Percentiles rank a stretch among this genome's conserved stretches.
These are phyloP conservation scores for Neurospora pannonica DNA, from an alignment of 495 filamentous ascomycete species.

Conservation along the genomic window DNA sequence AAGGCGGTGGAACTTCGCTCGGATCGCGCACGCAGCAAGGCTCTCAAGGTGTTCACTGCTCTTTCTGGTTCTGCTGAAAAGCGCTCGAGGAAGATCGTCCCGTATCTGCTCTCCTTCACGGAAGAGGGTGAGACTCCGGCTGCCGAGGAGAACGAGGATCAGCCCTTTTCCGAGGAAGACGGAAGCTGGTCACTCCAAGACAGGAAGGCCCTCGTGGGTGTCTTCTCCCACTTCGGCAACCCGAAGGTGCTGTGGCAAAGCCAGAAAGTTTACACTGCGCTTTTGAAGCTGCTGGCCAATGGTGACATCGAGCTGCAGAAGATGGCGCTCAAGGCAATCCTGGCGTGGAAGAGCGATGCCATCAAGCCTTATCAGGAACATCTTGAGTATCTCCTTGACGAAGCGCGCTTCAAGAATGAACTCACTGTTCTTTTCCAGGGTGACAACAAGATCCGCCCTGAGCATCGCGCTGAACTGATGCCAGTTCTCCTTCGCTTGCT, in stretches of 20 bases:
- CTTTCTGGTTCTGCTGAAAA: constrained; percentile 74
- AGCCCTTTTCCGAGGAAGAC: constrained; percentile 42
- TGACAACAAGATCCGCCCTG: constrained; percentile 61
- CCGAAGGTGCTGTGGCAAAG: constrained; percentile 73
- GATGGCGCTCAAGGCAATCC: constrained; percentile 69
- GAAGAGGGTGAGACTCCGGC: constrained; percentile 38
- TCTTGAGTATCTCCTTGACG: constrained; percentile 80
- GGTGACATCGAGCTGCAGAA: constrained; percentile 87
- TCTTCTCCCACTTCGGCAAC: constrained; percentile 82
- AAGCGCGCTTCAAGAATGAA: constrained; percentile 85
- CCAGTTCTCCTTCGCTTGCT: constrained; percentile 80
- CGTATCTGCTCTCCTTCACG: constrained; percentile 75
- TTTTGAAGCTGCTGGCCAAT: constrained; percentile 67
- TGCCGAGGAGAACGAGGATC: constrained; percentile 23
- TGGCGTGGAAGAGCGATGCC: constrained; percentile 74
- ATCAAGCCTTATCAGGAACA: constrained; percentile 78
- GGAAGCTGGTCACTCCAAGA: constrained; percentile 52
- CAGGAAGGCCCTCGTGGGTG: constrained; percentile 64
- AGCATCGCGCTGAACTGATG: constrained; percentile 63
- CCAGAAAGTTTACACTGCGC: constrained; percentile 60
- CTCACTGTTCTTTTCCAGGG: constrained; percentile 79
- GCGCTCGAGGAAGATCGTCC: constrained; percentile 71
- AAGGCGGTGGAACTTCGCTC: constrained; percentile 29
- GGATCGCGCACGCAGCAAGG: constrained; percentile 55
- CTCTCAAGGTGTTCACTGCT: constrained; percentile 66